phyloP scores from a whole-genome alignment of 2,329 filamentous ascomycete genomes.

The Didymellaceae sp. region DNA sequence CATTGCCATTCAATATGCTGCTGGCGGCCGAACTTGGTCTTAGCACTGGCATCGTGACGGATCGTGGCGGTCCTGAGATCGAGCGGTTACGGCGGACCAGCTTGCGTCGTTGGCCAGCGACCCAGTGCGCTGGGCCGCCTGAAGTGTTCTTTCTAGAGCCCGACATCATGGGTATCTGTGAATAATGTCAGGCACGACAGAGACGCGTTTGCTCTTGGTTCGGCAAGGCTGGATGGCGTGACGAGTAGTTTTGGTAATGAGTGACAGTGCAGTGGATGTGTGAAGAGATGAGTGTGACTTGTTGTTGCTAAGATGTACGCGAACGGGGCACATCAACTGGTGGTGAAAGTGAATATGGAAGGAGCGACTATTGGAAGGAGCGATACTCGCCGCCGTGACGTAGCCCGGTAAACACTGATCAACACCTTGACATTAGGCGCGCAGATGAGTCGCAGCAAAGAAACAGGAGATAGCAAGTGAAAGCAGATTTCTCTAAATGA shows the following conservation, averaged over 20 bases:
- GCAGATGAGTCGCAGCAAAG: neutral
- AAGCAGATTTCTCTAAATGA: conserved; percentile 6
- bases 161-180: conserved; percentile 1
- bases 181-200: conserved; percentile 1
- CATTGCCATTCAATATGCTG: too few relatives aligned
- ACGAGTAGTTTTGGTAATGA: neutral
- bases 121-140: conserved; percentile 13
- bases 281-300: neutral
- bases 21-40: conserved; percentile 6
- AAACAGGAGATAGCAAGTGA: too few relatives aligned
- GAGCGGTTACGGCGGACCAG: conserved; percentile 23
- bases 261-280: neutral
- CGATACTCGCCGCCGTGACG: neutral
- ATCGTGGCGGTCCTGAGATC: conserved; percentile 18
- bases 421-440: too few relatives aligned
- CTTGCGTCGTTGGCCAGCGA: conserved; percentile 29
- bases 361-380: too few relatives aligned
- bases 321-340: neutral
- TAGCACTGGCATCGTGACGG: conserved; percentile 24
- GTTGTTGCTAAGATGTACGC: neutral
- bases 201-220: conserved; percentile 8
- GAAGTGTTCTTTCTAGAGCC: conserved; percentile 7
- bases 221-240: neutral
- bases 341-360: conserved; percentile 12
- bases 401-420: neutral